Conservation (phyloP, 1,139 yeast genomes). For the Candida sanyaensis region DNA sequence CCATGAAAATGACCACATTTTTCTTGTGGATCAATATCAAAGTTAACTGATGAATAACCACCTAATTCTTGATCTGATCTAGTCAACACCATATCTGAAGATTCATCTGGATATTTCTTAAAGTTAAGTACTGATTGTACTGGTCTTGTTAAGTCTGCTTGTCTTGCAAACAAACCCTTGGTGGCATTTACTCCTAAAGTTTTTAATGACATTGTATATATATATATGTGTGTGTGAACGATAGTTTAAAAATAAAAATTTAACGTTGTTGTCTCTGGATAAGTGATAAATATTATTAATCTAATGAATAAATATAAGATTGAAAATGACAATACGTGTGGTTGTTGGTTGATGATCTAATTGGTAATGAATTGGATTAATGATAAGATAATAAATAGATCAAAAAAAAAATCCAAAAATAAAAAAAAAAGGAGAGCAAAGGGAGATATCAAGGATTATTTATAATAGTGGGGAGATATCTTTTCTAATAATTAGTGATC, state of each 20-base stretch:
- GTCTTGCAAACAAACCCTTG: slow-evolving; percentile 37
- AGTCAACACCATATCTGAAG: slow-evolving; percentile 51
- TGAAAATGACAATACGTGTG: background rate
- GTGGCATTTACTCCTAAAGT: slow-evolving; percentile 43
- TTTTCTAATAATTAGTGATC: background rate
- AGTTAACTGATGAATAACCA: slow-evolving; percentile 70
- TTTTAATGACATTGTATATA: slow-evolving; percentile 41
- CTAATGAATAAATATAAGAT: background rate
- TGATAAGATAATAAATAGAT: background rate
- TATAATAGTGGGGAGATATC: background rate
- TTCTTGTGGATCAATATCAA: slow-evolving; percentile 40
- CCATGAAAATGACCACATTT: slow-evolving; percentile 68
- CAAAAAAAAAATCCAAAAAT: background rate
- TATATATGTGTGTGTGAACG: background rate
- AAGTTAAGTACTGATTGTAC: slow-evolving; percentile 57
- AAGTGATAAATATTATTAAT: background rate
- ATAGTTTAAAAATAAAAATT: background rate
- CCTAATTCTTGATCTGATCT: slow-evolving; percentile 76
- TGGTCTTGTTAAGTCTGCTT: slow-evolving; percentile 30
- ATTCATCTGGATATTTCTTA: slow-evolving; percentile 40
- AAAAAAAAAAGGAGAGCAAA: background rate
- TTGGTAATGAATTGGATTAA: background rate
- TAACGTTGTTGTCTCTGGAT: background rate
- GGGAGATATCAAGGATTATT: slow-evolving; percentile 4
- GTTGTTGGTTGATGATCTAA: background rate